These are phyloP conservation scores for Russula dissimulans DNA, from an alignment of 768 basidiomycete species.

Conservation along the genomic window DNA sequence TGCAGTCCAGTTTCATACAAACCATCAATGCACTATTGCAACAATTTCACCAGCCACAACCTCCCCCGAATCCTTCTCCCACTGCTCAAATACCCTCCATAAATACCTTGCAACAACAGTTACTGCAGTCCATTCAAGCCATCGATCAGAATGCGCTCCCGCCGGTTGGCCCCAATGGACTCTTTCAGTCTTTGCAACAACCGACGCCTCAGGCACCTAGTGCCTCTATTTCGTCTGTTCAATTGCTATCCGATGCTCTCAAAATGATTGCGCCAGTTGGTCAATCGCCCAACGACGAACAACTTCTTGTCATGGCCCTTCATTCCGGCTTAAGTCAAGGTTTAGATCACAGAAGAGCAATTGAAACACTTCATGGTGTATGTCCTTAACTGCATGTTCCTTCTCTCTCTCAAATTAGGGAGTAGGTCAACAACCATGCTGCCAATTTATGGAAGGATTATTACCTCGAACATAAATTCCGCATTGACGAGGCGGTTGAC, in stretches of 20 bases:
- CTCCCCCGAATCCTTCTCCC: neutral
- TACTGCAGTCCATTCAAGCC: neutral
- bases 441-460: conserved; percentile 74
- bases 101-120: neutral
- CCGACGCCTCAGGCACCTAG: neutral
- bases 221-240: neutral
- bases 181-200: conserved; percentile 7
- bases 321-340: conserved; percentile 30
- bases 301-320: conserved; percentile 43
- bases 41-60: neutral
- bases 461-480: conserved; percentile 59
- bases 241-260: conserved; percentile 16
- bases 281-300: conserved; percentile 43
- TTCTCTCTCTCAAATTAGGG: neutral
- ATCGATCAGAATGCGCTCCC: neutral
- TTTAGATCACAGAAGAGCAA: conserved; percentile 50
- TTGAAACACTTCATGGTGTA: conserved; percentile 62
- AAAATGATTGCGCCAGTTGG: conserved; percentile 44
- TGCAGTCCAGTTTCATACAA: neutral
- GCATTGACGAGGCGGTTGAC: conserved; percentile 38
- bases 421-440: conserved; percentile 36
- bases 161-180: neutral
- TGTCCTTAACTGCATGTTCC: conserved; percentile 20
- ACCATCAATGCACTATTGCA: conserved; percentile 5
- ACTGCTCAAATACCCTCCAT: neutral